Evolutionary conservation across 2,329 filamentous ascomycete species (phyloP).

Genomic region (Penicillium sp.): DNA sequence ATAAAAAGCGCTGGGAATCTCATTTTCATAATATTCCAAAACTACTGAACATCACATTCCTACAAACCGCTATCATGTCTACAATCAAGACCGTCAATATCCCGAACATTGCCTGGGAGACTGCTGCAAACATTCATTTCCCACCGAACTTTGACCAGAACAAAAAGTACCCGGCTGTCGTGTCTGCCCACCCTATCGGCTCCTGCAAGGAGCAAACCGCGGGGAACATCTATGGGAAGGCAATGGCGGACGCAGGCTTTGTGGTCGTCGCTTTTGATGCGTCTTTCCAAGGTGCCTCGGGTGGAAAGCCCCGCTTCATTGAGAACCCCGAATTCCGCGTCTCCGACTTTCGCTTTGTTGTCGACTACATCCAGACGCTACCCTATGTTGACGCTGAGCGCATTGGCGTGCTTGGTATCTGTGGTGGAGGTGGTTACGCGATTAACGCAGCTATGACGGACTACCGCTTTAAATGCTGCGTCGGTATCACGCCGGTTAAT

Average conservation of each 20-base stretch:
- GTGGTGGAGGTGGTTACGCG: slow-evolving; percentile 23
- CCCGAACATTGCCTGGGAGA: slow-evolving; percentile 12
- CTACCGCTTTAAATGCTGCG: slow-evolving; percentile 13
- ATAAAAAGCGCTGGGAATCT: too few species aligned
- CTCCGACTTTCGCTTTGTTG: slow-evolving; percentile 22
- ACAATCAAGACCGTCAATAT: slow-evolving; percentile 20
- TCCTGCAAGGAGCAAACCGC: slow-evolving; percentile 25
- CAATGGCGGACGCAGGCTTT: slow-evolving; percentile 14
- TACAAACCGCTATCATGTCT: slow-evolving; percentile 21
- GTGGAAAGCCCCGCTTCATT: slow-evolving; percentile 21
- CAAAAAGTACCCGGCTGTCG: slow-evolving; percentile 18
- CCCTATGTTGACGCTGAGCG: slow-evolving; percentile 20
- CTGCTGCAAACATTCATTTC: slow-evolving; percentile 15
- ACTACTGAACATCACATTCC: too few species aligned
- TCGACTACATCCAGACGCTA: slow-evolving; percentile 24
- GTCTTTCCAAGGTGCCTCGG: slow-evolving; percentile 25
- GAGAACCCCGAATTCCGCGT: slow-evolving; percentile 26
- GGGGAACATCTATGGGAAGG: slow-evolving; percentile 19
- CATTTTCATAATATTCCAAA: too few species aligned
- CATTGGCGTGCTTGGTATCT: slow-evolving; percentile 27
- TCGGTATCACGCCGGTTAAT: slow-evolving; percentile 15
- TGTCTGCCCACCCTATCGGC: slow-evolving; percentile 23
- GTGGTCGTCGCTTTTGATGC: slow-evolving; percentile 22
- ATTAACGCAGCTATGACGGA: slow-evolving; percentile 21
- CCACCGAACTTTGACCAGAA: slow-evolving; percentile 15